Percentiles rank a stretch among this genome's conserved stretches.
Evolutionary conservation across 164 flowering plant species (phyloP).

Genomic region (Magnolia kwangsiensis): DNA sequence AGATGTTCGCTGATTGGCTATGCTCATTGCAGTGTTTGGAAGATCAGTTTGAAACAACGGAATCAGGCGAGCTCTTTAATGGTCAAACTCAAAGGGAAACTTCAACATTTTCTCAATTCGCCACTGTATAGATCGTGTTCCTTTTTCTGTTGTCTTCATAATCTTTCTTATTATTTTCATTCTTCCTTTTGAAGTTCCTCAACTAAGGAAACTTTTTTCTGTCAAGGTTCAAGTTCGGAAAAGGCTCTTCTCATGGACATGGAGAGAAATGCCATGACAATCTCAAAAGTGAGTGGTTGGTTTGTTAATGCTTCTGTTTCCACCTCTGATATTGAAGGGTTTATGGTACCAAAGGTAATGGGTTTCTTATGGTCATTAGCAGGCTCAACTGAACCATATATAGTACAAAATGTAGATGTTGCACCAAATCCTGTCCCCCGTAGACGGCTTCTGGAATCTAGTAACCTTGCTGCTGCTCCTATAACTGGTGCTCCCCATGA

Average conservation of each 20-base stretch:
- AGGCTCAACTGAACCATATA: slow-evolving; percentile 38
- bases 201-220: neutral
- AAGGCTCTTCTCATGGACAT: slow-evolving; percentile 15
- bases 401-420: slow-evolving; percentile 23
- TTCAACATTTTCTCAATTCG: slow-evolving; percentile 26
- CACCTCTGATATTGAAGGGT: neutral
- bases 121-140: slow-evolving; percentile 31
- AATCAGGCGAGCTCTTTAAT: slow-evolving; percentile 28
- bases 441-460: slow-evolving; percentile 29
- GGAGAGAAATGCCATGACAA: slow-evolving; percentile 1
- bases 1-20: slow-evolving; percentile 2
- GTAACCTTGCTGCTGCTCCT: slow-evolving; percentile 57
- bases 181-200: neutral
- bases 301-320: neutral
- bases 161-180: neutral
- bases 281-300: slow-evolving; percentile 28
- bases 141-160: neutral
- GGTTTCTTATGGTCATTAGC: slow-evolving; percentile 12
- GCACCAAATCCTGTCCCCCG: slow-evolving; percentile 44
- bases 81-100: slow-evolving; percentile 21
- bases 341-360: slow-evolving; percentile 8
- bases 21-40: slow-evolving; percentile 42
- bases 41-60: slow-evolving; percentile 31
- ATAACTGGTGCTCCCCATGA: slow-evolving; percentile 21
- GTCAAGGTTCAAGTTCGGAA: slow-evolving; percentile 8